Evolutionary conservation across 2,329 filamentous ascomycete species (phyloP).

Genomic region (Raffaelea ambrosiae): DNA sequence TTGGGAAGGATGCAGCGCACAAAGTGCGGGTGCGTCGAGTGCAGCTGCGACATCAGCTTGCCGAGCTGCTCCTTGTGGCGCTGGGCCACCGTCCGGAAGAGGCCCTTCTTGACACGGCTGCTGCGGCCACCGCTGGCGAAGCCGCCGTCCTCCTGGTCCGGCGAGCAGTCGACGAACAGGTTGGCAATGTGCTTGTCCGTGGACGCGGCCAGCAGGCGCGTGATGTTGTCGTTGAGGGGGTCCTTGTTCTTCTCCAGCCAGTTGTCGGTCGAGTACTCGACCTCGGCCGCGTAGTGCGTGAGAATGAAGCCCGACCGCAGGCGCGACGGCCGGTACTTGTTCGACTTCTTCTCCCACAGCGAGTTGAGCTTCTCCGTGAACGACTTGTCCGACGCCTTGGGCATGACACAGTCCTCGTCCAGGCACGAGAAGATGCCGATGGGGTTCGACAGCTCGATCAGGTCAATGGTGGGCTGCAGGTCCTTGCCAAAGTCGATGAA

Average conservation of each 20-base stretch:
- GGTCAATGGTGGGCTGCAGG: constrained; percentile 91
- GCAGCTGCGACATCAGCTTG: constrained; percentile 87
- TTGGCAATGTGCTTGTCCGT: constrained; percentile 73
- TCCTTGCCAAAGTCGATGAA: constrained; percentile 99
- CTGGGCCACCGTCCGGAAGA: constrained; percentile 95
- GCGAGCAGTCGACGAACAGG: constrained; percentile 75
- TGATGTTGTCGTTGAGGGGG: constrained; percentile 93
- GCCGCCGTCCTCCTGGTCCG: constrained; percentile 66
- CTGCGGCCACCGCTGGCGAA: constrained; percentile 44
- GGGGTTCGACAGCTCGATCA: constrained; percentile 92
- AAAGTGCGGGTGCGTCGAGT: constrained; percentile 96
- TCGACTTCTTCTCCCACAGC: constrained; percentile 91
- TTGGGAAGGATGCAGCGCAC: constrained; percentile 97
- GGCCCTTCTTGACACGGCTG: constrained; percentile 88
- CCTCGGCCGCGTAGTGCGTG: constrained; percentile 95
- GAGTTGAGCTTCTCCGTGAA: constrained; percentile 98
- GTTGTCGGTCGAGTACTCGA: constrained; percentile 89
- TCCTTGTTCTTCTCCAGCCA: constrained; percentile 99
- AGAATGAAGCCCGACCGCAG: constrained; percentile 89
- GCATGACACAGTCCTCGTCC: constrained; percentile 98
- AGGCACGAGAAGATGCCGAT: constrained; percentile 98
- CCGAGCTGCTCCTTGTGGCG: constrained; percentile 97
- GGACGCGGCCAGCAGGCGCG: constrained; percentile 75
- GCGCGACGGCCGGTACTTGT: constrained; percentile 83
- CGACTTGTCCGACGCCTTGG: constrained; percentile 91